These are phyloP conservation scores for Candida morakotiae DNA, from an alignment of 805 yeast species.

Conservation along the genomic window DNA sequence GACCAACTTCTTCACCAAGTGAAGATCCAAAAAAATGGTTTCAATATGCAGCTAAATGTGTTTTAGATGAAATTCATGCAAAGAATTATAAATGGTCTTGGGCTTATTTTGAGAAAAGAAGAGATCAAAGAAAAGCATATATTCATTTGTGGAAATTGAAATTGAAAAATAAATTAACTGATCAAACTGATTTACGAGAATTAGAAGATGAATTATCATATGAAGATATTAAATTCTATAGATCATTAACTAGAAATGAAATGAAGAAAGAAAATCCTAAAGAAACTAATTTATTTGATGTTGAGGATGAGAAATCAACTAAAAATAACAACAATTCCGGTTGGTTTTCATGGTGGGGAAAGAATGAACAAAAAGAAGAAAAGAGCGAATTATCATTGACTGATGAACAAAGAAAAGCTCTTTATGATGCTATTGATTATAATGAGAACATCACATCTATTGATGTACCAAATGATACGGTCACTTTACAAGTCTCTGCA, in stretches of 20 bases:
- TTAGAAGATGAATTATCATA: constrained; percentile 60
- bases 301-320: constrained; percentile 12
- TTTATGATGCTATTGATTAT: constrained; percentile 90
- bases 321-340: constrained; percentile 34
- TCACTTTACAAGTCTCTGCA: constrained; percentile 63
- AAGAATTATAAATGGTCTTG: constrained; percentile 82
- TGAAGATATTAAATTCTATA: constrained; percentile 81
- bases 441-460: constrained; percentile 60
- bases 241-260: constrained; percentile 72
- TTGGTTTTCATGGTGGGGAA: constrained; percentile 73
- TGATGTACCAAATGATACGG: constrained; percentile 66
- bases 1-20: constrained; percentile 53
- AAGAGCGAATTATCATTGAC: constrained; percentile 43
- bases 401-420: constrained; percentile 83
- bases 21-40: constrained; percentile 84
- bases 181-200: constrained; percentile 37
- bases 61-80: constrained; percentile 76
- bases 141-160: constrained; percentile 62
- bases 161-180: constrained; percentile 28
- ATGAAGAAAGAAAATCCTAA: constrained; percentile 50
- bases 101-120: constrained; percentile 68
- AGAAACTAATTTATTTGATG: constrained; percentile 7
- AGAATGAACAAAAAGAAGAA: constrained; percentile 2
- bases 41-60: constrained; percentile 70
- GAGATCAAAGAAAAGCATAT: constrained; percentile 70